Conservation (phyloP, 345 rosid genomes). For the Excoecaria agallocha region DNA sequence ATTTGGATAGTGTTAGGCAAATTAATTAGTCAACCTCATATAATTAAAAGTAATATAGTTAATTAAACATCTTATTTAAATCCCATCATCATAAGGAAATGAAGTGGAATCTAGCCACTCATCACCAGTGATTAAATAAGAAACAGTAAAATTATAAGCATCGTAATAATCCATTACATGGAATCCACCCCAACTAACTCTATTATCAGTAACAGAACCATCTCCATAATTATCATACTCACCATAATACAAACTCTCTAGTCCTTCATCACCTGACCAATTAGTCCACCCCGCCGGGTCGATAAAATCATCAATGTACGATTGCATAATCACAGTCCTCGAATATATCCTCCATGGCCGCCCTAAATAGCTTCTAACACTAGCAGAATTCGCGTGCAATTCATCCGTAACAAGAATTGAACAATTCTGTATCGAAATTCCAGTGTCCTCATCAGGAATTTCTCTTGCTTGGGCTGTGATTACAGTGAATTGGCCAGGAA, state of each 20-base stretch:
- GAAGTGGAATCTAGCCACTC: slow-evolving; percentile 80
- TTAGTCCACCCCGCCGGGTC: slow-evolving; percentile 60
- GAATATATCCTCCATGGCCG: slow-evolving; percentile 76
- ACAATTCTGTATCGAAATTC: slow-evolving; percentile 79
- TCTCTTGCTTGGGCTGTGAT: slow-evolving; percentile 76
- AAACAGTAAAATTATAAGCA: slow-evolving; percentile 62
- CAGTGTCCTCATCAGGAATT: slow-evolving; percentile 57
- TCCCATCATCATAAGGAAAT: slow-evolving; percentile 66
- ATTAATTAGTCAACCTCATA: no score
- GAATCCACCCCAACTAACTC: slow-evolving; percentile 38
- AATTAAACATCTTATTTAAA: slow-evolving; percentile 24
- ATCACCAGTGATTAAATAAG: slow-evolving; percentile 63
- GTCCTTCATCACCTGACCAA: slow-evolving; percentile 49
- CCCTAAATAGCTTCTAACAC: slow-evolving; percentile 64
- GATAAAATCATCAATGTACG: slow-evolving; percentile 65
- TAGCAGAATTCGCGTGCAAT: slow-evolving; percentile 27
- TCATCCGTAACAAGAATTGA: slow-evolving; percentile 59
- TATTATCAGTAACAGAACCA: slow-evolving; percentile 52
- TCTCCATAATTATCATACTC: slow-evolving; percentile 81
- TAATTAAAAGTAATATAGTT: no score
- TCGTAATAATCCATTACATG: slow-evolving; percentile 61
- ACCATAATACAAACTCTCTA: slow-evolving; percentile 63
- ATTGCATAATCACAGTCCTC: slow-evolving; percentile 55
- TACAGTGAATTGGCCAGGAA: slow-evolving; percentile 63
- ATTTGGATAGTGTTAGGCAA: no score